These are phyloP conservation scores for Blastomyces gilchristii DNA, from an alignment of 2,329 filamentous ascomycete genomes.

Conservation along the genomic window DNA sequence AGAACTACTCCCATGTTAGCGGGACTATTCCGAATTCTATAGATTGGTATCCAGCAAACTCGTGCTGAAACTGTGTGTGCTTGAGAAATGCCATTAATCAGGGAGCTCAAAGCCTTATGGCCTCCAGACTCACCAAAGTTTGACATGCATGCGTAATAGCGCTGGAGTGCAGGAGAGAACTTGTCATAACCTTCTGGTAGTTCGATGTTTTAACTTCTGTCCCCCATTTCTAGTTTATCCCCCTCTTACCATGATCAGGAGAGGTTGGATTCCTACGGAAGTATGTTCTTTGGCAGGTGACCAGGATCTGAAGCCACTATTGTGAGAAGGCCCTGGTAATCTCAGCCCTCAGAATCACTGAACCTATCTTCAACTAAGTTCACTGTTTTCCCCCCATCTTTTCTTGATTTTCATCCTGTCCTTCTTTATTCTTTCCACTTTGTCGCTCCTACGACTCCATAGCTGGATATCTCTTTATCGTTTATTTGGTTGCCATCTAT, in stretches of 20 bases:
- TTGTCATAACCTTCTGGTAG: not conserved
- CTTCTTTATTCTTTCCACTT: not conserved
- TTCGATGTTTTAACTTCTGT: not conserved
- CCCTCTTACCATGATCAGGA: not conserved
- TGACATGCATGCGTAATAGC: not conserved
- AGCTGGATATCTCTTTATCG: slow-evolving; percentile 1
- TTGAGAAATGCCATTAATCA: not conserved
- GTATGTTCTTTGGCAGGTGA: not conserved
- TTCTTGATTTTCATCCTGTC: not conserved
- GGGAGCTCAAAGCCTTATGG: not conserved
- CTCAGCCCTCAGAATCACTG: not conserved
- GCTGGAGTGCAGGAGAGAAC: not conserved
- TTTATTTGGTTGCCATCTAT: not conserved
- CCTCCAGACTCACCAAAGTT: not conserved
- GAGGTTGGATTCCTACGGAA: not conserved
- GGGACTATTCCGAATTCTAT: not conserved
- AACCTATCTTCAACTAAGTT: not conserved
- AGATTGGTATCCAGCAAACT: not conserved
- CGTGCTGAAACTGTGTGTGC: slow-evolving; percentile 1
- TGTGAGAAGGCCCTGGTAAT: not conserved
- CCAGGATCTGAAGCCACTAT: not conserved
- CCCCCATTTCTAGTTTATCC: not conserved
- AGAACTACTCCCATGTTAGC: not conserved
- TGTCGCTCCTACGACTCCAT: not conserved
- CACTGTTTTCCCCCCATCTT: not conserved